Evolutionary conservation across 2,329 filamentous ascomycete species (phyloP), one percentile per base, ranked within the genome.

Genomic region (Scedosporium apiospermum): DNA sequence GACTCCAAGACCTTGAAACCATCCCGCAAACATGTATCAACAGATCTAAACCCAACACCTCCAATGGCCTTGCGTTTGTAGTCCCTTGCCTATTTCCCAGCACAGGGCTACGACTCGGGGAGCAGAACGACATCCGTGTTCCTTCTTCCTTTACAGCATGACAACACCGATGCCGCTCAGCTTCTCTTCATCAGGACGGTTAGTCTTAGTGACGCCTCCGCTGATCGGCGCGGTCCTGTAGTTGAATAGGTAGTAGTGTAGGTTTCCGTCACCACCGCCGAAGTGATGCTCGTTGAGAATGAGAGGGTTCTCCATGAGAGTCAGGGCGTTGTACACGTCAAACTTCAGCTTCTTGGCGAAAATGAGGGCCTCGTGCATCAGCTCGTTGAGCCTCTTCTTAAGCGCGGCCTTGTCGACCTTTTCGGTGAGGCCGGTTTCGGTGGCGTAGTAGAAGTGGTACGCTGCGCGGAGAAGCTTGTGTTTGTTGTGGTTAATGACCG

Each of bases 221-320:
- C 85, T 79, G 69, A 99, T 89, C n/a, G 88, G 86, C 64, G 90
- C 87, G 12, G 91, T 90, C 63, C 91, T 87, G 80, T 97, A 99
- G 77, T 99, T 99, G 82, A 96, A 99, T 38, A 99, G 80, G 75
- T 99, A 99, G 77, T 93, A 99, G 75, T 99, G 92, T 69, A 99
- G 80, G 74, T 95, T 91, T 57, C 95, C 95, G 73, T 99, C 95
- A 38, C 95, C 95, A 4, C 89, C 88, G 55, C 93, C 95, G 70
- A 97, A 99, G 75, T 96, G 96, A 71, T 97, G 91, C 68, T 97
- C 83, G 72, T 93, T 88, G 5, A 99, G 81, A 83, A 99, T 98
- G 21, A 98, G 82, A 0, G 87, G 89, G 74, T 99, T 99, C 75
- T 99, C 93, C 76, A 96, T 88, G 46, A 97, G 82, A 0, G 93